These are phyloP conservation scores for Alopecurus myosuroides DNA, from an alignment of 176 grass and related monocot species.

Conservation along the genomic window DNA sequence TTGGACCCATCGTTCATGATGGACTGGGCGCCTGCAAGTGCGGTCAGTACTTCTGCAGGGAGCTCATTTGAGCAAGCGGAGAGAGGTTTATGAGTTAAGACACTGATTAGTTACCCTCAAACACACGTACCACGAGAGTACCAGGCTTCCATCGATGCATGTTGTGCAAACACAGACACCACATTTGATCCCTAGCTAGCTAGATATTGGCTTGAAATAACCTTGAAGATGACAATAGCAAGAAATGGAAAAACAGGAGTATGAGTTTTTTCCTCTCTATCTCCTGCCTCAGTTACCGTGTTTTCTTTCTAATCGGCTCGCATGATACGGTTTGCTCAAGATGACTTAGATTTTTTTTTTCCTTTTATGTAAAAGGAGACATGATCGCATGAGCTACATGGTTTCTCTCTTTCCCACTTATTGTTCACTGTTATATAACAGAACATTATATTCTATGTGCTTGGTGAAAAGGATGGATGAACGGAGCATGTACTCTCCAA, in stretches of 20 bases:
- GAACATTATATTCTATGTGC: slow-evolving; percentile 40
- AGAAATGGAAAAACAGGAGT: slow-evolving; percentile 1
- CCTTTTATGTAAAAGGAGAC: slow-evolving; percentile 9
- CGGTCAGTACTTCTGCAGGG: slow-evolving; percentile 32
- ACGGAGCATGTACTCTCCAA: slow-evolving; percentile 26
- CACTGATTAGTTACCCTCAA: slow-evolving; percentile 28
- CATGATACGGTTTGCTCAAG: too few relatives aligned
- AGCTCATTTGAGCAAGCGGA: slow-evolving; percentile 47
- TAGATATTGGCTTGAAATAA: slow-evolving; percentile 27
- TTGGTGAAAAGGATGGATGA: neutral
- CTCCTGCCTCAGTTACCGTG: neutral
- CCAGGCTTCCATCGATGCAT: slow-evolving; percentile 8
- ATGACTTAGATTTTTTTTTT: neutral
- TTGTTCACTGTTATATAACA: slow-evolving; percentile 32
- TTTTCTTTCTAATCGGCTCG: too few relatives aligned
- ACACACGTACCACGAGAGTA: neutral
- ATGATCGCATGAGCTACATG: neutral
- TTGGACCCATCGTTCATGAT: slow-evolving; percentile 62
- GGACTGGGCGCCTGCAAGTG: slow-evolving; percentile 38
- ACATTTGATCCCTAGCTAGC: slow-evolving; percentile 15
- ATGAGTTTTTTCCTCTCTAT: neutral
- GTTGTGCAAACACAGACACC: slow-evolving; percentile 19
- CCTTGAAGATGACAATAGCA: slow-evolving; percentile 27
- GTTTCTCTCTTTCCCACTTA: neutral
- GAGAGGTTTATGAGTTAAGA: slow-evolving; percentile 39